phyloP scores from a whole-genome alignment of 306 rosid species.

The Cicer judaicum region DNA sequence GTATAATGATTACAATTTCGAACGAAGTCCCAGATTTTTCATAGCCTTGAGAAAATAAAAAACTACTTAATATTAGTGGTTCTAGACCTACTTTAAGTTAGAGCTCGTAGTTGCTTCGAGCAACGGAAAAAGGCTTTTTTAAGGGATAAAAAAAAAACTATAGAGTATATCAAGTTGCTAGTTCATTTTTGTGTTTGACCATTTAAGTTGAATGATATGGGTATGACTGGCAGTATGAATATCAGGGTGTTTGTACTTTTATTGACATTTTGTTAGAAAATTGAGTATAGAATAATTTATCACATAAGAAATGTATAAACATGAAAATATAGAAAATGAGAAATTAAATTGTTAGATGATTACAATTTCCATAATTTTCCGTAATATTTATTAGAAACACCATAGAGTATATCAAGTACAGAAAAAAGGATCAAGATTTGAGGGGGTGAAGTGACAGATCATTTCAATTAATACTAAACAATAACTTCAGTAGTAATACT shows the following conservation, averaged over 20 bases:
- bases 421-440: neutral
- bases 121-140: no score
- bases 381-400: neutral
- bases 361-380: neutral
- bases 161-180: neutral
- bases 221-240: neutral
- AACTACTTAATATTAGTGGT: no score
- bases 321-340: neutral
- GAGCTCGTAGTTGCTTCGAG: no score
- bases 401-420: neutral
- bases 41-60: no score
- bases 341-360: neutral
- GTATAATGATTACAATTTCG: neutral
- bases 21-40: no score
- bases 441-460: neutral
- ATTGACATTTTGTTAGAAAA: neutral
- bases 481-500: neutral
- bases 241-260: neutral
- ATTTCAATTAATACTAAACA: slow-evolving; percentile 5
- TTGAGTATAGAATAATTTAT: neutral
- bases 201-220: neutral
- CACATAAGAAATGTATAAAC: neutral
- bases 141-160: no score
- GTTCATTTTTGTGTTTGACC: slow-evolving; percentile 7
- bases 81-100: no score